phyloP scores from a whole-genome alignment of 805 yeast genomes.

The Lachancea cidri region DNA sequence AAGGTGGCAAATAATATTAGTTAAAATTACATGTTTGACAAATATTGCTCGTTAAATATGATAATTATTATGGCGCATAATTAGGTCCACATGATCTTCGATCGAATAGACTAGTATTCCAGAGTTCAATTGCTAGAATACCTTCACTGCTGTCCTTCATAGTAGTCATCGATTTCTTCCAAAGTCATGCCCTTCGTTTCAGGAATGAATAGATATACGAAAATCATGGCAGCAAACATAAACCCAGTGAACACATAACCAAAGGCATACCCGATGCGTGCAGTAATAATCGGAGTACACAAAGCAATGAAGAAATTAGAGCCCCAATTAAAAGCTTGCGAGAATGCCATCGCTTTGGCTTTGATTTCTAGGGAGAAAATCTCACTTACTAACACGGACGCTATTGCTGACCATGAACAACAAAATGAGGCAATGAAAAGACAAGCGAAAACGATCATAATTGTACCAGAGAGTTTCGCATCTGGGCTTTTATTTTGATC shows the following conservation, averaged over 20 bases:
- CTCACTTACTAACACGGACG: conserved; percentile 43
- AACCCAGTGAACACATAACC: conserved; percentile 56
- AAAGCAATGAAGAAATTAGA: conserved; percentile 51
- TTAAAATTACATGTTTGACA: not conserved
- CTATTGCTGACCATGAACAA: conserved; percentile 56
- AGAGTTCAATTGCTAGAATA: too few relatives aligned
- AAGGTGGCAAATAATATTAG: not conserved
- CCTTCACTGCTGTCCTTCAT: conserved; percentile 2
- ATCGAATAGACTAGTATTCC: too few relatives aligned
- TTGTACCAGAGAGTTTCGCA: conserved; percentile 40
- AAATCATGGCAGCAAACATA: conserved; percentile 40
- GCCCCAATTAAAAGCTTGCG: conserved; percentile 51
- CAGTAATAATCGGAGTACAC: conserved; percentile 57
- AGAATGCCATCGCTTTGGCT: conserved; percentile 47
- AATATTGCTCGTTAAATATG: not conserved
- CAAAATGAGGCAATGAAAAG: conserved; percentile 47
- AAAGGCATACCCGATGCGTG: conserved; percentile 51
- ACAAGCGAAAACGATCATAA: conserved; percentile 53
- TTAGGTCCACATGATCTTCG: too few relatives aligned
- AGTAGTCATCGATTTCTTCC: conserved; percentile 63
- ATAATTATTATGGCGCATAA: too few relatives aligned
- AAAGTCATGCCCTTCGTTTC: conserved; percentile 72
- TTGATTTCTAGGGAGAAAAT: conserved; percentile 62
- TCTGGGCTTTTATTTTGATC: conserved; percentile 28
- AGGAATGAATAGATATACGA: conserved; percentile 50